phyloP scores from a whole-genome alignment of 2,329 filamentous ascomycete genomes.

The Cryphonectria naterciae region DNA sequence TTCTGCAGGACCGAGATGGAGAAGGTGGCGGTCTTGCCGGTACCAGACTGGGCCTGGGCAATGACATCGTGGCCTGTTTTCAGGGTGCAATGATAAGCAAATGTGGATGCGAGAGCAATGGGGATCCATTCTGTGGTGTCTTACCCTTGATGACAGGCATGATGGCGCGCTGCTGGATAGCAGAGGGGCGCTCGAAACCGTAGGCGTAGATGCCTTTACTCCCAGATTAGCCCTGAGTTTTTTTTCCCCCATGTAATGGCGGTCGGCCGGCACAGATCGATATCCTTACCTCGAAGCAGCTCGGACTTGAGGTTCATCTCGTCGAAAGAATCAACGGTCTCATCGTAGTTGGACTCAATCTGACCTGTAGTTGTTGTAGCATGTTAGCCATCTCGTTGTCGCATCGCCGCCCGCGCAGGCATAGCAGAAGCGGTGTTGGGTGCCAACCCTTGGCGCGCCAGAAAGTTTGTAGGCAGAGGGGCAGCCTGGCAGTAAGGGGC shows the following conservation, averaged over 20 bases:
- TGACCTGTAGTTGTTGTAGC: constrained; percentile 65
- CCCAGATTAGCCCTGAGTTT: constrained; percentile 33
- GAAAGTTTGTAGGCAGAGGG: constrained; percentile 23
- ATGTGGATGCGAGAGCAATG: constrained; percentile 1
- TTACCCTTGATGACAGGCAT: constrained; percentile 99
- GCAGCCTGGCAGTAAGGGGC: constrained; percentile 13
- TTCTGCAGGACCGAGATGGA: constrained; percentile 96
- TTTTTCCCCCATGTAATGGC: constrained; percentile 12
- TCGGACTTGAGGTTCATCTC: constrained; percentile 96
- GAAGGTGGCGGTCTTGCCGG: constrained; percentile 95
- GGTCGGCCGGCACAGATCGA: constrained; percentile 29
- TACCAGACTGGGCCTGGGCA: constrained; percentile 98
- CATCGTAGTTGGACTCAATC: constrained; percentile 99
- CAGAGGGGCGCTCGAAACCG: constrained; percentile 99
- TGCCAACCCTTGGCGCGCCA: background rate
- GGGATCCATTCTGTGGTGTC: constrained; percentile 35
- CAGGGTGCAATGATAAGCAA: constrained; percentile 26
- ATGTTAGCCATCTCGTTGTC: constrained; percentile 22
- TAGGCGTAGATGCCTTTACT: constrained; percentile 89
- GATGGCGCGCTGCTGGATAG: constrained; percentile 99
- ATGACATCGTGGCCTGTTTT: constrained; percentile 91
- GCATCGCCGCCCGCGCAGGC: background rate
- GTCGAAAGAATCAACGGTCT: constrained; percentile 99
- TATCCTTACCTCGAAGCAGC: constrained; percentile 81
- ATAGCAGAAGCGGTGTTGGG: constrained; percentile 1